Evolutionary conservation across 306 rosid genomes (phyloP), one percentile per base, ranked within the genome.

Genomic region (Cucurbita ficifolia): DNA sequence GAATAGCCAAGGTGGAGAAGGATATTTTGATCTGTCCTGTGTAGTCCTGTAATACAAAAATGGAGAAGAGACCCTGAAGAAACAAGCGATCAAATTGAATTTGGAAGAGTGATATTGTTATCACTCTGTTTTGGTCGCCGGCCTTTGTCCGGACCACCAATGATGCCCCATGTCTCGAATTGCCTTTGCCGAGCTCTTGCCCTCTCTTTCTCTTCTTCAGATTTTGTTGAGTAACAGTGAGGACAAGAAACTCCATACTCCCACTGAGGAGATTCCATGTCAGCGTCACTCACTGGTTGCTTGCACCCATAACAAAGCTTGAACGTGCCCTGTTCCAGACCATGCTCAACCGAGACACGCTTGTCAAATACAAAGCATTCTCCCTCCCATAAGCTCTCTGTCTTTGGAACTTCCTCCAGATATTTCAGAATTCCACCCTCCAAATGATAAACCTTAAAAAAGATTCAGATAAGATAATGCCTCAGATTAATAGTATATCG

Each of bases 391-490:
- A 90, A 86, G 82, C 98, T 94, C 72, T 89, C 88, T 72, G 80
- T 71, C 84, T 83, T 76, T 2, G 96, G 88, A 77, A 90, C 89
- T 56, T 90, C 95, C 76, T 94, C 98, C 2, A 94, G 89, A 77
- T 94, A 94, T 81, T 94, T 94, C 73, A 94, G 87, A 83, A 94
- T 94, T 79, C 97, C 98, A 78, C 98, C 98, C 82, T 94, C 92
- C 70, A 94, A 85, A 82, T 94, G 98, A 94, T 76, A 94, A 58
- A 90, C 97, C 98, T 94, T 19, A 54, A 52, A 65, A 65, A 56
- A 21, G 56, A 53, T 36, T 22, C 39, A 70, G 18, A 54, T 43
- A 9, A 69, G 11, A 63, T n/a, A 9, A 36, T 39, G 46, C 16
- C 7, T 39, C 11, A 39, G 35, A 7, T 68, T 21, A 21, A 2